Conservation (phyloP, 1,284 basidiomycete genomes). For the Apiotrichum gracile region DNA sequence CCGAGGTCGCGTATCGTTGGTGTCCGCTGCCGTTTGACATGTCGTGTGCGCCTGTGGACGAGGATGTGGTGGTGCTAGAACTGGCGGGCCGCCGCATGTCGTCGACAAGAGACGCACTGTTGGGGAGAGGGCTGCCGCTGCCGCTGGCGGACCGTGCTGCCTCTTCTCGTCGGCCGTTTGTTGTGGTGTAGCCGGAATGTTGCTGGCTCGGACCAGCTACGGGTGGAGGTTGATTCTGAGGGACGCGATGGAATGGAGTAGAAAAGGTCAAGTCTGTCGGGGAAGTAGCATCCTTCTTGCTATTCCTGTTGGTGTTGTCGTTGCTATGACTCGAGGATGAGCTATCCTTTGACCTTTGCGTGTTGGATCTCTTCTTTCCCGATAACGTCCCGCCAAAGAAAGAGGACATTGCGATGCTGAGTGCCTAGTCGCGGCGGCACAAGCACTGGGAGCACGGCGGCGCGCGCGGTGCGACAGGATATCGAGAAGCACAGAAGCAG, state of each 20-base stretch:
- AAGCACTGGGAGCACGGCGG: too few relatives aligned
- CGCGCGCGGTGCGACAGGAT: too few relatives aligned
- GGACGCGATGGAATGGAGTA: slow-evolving; percentile 6
- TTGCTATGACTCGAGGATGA: slow-evolving; percentile 9
- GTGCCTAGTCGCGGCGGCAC: too few relatives aligned
- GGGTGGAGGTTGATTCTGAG: not conserved
- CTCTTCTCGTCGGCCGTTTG: slow-evolving; percentile 3
- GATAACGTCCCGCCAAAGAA: not conserved
- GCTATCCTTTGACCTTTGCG: not conserved
- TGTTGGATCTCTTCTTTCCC: not conserved
- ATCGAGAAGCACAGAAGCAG: too few relatives aligned
- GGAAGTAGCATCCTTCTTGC: slow-evolving; percentile 4
- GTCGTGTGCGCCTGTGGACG: not conserved
- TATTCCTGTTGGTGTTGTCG: too few relatives aligned
- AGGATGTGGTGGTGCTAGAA: not conserved
- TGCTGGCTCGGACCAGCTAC: not conserved
- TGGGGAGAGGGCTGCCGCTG: not conserved
- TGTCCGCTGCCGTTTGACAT: not conserved
- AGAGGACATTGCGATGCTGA: not conserved
- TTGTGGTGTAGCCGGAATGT: slow-evolving; percentile 2
- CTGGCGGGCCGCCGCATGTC: not conserved
- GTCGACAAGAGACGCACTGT: not conserved
- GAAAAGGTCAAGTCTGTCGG: slow-evolving; percentile 6
- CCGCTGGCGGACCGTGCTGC: not conserved
- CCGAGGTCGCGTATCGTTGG: not conserved